Conservation (phyloP, 1,284 basidiomycete species). For the Malassezia nana region DNA sequence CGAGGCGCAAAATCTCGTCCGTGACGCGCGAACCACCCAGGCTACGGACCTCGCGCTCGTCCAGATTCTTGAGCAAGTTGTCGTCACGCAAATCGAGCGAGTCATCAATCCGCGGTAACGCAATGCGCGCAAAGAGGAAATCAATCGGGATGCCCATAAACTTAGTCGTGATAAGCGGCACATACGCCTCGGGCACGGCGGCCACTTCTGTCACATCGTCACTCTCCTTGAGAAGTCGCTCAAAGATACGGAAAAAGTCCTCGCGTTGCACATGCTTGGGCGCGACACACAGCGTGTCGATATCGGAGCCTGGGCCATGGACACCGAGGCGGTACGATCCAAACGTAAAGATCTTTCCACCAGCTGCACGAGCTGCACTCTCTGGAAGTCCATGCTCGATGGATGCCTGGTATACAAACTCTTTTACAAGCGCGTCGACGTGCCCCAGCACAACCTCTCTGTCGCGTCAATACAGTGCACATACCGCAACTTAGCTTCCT, state of each 20-base stretch:
- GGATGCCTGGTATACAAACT: slow-evolving; percentile 80
- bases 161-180: slow-evolving; percentile 85
- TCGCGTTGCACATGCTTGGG: slow-evolving; percentile 89
- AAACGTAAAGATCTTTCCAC: slow-evolving; percentile 98
- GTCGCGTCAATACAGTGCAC: slow-evolving; percentile 38
- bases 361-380: slow-evolving; percentile 69
- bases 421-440: slow-evolving; percentile 78
- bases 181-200: slow-evolving; percentile 87
- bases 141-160: slow-evolving; percentile 88
- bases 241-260: slow-evolving; percentile 89
- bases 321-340: slow-evolving; percentile 76
- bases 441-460: slow-evolving; percentile 89
- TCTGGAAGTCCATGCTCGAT: slow-evolving; percentile 73
- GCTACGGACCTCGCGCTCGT: slow-evolving; percentile 88
- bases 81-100: slow-evolving; percentile 81
- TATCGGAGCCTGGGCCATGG: slow-evolving; percentile 90
- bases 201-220: slow-evolving; percentile 82
- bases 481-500: slow-evolving; percentile 79
- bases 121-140: slow-evolving; percentile 79
- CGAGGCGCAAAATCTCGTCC: slow-evolving; percentile 87
- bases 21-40: slow-evolving; percentile 91
- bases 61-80: slow-evolving; percentile 78
- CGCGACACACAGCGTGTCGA: slow-evolving; percentile 96
- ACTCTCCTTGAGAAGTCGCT: slow-evolving; percentile 72
- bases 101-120: slow-evolving; percentile 75